These are phyloP conservation scores for Hypoxylon sp. DNA, from an alignment of 2,329 filamentous ascomycete genomes.

Conservation along the genomic window DNA sequence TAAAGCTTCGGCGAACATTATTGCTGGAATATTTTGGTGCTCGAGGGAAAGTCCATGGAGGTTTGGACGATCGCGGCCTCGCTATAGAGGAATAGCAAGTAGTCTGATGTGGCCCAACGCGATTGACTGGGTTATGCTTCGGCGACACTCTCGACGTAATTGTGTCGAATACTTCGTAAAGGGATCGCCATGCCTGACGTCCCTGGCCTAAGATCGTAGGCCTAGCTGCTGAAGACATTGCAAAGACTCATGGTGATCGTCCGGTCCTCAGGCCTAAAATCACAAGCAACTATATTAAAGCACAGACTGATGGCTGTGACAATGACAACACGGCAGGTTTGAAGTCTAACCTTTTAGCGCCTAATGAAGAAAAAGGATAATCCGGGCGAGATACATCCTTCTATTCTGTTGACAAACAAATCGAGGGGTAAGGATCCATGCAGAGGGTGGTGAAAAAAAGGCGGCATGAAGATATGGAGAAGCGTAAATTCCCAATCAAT, in stretches of 20 bases:
- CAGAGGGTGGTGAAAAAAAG: constrained; percentile 17
- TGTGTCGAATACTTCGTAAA: constrained; percentile 48
- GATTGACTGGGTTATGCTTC: constrained; percentile 41
- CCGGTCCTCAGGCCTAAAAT: constrained; percentile 18
- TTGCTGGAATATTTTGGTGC: constrained; percentile 52
- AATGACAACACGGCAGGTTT: constrained; percentile 3
- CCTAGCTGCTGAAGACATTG: constrained; percentile 53
- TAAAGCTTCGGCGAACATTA: constrained; percentile 64
- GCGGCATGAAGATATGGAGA: constrained; percentile 15
- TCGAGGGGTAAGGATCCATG: constrained; percentile 29
- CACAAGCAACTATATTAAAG: constrained; percentile 6
- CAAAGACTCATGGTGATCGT: constrained; percentile 48
- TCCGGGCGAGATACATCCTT: constrained; percentile 16
- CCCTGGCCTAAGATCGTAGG: constrained; percentile 50
- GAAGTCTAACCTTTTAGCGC: constrained; percentile 29
- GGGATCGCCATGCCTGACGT: constrained; percentile 49
- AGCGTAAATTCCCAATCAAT: constrained; percentile 34
- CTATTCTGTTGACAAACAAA: constrained; percentile 24
- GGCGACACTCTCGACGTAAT: constrained; percentile 45
- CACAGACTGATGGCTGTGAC: background rate
- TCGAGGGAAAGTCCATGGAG: constrained; percentile 48
- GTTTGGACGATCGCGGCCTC: constrained; percentile 43
- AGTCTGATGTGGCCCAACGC: constrained; percentile 40
- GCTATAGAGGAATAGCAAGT: constrained; percentile 40
- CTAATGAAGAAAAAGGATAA: constrained; percentile 14